These are phyloP conservation scores for Pleurotus salmoneostramineus DNA, from an alignment of 768 basidiomycete species.

Conservation along the genomic window DNA sequence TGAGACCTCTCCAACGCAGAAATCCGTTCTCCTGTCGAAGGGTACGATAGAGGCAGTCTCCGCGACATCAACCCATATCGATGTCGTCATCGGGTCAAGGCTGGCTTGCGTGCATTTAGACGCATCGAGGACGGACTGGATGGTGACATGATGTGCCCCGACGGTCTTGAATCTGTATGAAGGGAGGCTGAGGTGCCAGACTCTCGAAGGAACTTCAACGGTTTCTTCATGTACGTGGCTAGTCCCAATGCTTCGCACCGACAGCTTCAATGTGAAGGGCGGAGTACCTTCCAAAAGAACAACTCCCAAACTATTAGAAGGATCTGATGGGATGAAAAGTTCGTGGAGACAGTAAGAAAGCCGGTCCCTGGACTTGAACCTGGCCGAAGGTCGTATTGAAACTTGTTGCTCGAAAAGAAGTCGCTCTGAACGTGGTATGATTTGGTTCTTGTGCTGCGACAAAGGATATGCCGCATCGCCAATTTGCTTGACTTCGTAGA, in stretches of 20 bases:
- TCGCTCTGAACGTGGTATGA: constrained; percentile 66
- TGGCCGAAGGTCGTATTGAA: constrained; percentile 72
- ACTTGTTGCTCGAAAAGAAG: constrained; percentile 86
- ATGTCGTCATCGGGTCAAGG: constrained; percentile 54
- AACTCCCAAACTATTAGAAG: constrained; percentile 48
- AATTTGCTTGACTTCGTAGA: constrained; percentile 87
- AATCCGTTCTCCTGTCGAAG: constrained; percentile 71
- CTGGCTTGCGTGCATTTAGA: constrained; percentile 77
- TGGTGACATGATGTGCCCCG: constrained; percentile 75
- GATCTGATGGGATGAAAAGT: constrained; percentile 51
- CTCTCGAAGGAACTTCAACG: constrained; percentile 40
- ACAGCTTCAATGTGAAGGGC: constrained; percentile 79
- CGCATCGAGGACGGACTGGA: constrained; percentile 77
- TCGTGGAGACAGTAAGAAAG: constrained; percentile 78
- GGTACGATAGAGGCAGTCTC: constrained; percentile 93
- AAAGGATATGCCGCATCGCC: constrained; percentile 85
- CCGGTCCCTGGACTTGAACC: constrained; percentile 64
- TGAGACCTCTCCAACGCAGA: constrained; percentile 86
- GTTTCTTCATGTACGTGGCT: constrained; percentile 58
- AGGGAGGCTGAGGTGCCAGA: constrained; percentile 74
- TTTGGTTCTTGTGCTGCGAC: constrained; percentile 53
- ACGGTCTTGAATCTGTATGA: constrained; percentile 72
- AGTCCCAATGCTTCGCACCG: constrained; percentile 70
- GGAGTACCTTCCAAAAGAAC: constrained; percentile 78
- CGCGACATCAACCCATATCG: constrained; percentile 89